Evolutionary conservation across 345 rosid species (phyloP).

Genomic region (Euclidium syriacum): DNA sequence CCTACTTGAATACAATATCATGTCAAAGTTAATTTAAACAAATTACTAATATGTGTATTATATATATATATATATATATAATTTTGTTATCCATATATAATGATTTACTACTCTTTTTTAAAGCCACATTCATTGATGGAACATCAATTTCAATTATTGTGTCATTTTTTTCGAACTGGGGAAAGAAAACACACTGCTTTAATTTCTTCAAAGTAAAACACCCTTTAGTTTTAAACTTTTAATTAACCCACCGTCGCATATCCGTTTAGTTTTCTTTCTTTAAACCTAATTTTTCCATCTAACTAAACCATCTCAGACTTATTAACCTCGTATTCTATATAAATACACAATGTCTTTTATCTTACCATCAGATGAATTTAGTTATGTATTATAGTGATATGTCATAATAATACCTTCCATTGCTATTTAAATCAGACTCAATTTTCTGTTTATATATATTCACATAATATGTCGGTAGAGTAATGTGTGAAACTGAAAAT

Average conservation of each 20-base stretch:
- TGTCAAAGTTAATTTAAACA: too few species aligned
- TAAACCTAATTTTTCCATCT: not conserved
- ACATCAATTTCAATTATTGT: constrained; percentile 14
- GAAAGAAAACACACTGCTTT: not conserved
- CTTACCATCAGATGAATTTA: not conserved
- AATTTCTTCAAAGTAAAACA: not conserved
- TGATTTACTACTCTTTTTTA: not conserved
- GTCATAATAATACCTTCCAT: too few species aligned
- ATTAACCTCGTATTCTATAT: not conserved
- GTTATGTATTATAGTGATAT: too few species aligned
- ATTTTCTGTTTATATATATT: not conserved
- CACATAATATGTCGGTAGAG: not conserved
- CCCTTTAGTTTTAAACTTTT: not conserved
- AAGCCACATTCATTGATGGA: constrained; percentile 10
- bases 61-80: not conserved
- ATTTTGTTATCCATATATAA: not conserved
- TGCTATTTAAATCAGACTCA: too few species aligned
- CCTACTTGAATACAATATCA: too few species aligned
- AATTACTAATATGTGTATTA: too few species aligned
- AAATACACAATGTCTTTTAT: not conserved
- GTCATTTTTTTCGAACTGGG: not conserved
- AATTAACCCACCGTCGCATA: not conserved
- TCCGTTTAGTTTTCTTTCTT: not conserved
- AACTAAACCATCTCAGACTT: not conserved
- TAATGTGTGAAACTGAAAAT: not conserved